Base-by-base conservation (phyloP, 1,139 yeast species). In the Sugiyamaella pinicola region DNA sequence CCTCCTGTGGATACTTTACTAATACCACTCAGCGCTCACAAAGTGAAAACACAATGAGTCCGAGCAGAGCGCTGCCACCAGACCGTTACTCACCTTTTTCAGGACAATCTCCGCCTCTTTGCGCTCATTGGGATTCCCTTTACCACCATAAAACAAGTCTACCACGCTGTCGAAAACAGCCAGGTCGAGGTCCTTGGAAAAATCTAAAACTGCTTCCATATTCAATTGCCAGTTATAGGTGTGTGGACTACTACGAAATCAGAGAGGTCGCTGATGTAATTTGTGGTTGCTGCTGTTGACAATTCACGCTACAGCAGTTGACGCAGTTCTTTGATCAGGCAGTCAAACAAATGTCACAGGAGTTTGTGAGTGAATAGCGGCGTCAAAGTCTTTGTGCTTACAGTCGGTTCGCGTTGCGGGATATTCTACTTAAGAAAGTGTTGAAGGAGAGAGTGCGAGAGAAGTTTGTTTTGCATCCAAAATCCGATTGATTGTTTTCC, bases 151-250 rank as follows among this genome's bases (percentile, higher is more conserved):
- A 69, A 93, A 89, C n/a, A 95, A 80, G 55, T 83, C 87, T 42
- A 93, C 99, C 26, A 90, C 85, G 54, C 79, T 83, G 72, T 93
- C 99, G 65, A 93, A 80, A 57, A 87, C 73, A 54, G 73, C 76
- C 63, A 91, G 81, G 73, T 95, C 96, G 61, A 91, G 76, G 51
- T 89, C 96, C 65, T 80, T 80, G 53, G 89, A 81, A 71, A 91
- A 90, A 73, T 91, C 96, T 65, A 93, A 81, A 64, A 95, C 81
- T 50, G 85, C 79, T 61, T 93, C 98, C 99, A 93, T 91, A 24
- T 18, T 35, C 37, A 35, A 28, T 35, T 44, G 31, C n/a, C n/a
- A n/a, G n/a, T n/a, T n/a, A n/a, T n/a, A n/a, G n/a, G n/a, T n/a
- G n/a, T n/a, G n/a, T n/a, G n/a, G n/a, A n/a, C n/a, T 17, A 31